Evolutionary conservation across 2,329 filamentous ascomycete species (phyloP).

Genomic region (Amesomyces nigricolor): DNA sequence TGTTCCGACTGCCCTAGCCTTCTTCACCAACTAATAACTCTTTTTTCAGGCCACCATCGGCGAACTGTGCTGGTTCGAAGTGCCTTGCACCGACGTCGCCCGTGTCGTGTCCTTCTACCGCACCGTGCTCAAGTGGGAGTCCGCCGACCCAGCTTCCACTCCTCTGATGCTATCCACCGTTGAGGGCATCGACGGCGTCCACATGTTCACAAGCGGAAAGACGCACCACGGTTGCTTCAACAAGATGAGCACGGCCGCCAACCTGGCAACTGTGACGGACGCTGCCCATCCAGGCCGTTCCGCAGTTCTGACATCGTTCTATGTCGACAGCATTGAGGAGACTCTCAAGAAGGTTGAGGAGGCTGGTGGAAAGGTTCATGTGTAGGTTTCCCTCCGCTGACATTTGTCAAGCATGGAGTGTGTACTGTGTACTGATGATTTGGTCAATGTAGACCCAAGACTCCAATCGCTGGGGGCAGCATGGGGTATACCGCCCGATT

Average conservation of each 20-base stretch:
- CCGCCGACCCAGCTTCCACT: constrained; percentile 8
- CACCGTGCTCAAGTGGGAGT: constrained; percentile 34
- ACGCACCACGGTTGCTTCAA: constrained; percentile 33
- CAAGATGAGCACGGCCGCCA: constrained; percentile 29
- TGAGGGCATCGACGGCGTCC: constrained; percentile 26
- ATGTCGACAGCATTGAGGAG: constrained; percentile 31
- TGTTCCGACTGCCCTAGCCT: too few species aligned
- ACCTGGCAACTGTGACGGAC: constrained; percentile 32
- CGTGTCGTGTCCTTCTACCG: constrained; percentile 36
- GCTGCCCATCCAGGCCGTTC: constrained; percentile 27
- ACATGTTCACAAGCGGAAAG: constrained; percentile 33
- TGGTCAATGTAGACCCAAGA: constrained; percentile 31
- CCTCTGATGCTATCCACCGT: neutral
- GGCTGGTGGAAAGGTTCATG: constrained; percentile 32
- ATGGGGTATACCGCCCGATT: constrained; percentile 35
- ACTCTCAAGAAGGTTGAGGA: constrained; percentile 29
- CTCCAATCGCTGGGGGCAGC: constrained; percentile 28
- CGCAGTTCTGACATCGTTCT: constrained; percentile 33
- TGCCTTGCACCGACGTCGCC: constrained; percentile 33
- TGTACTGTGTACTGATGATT: too few species aligned
- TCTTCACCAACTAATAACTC: too few species aligned
- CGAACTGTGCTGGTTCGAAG: constrained; percentile 37
- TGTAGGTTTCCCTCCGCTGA: constrained; percentile 25
- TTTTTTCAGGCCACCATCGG: constrained; percentile 16
- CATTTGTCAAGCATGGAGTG: neutral